phyloP scores from a whole-genome alignment of 2,329 filamentous ascomycete species.

The Fusarium nurragi region DNA sequence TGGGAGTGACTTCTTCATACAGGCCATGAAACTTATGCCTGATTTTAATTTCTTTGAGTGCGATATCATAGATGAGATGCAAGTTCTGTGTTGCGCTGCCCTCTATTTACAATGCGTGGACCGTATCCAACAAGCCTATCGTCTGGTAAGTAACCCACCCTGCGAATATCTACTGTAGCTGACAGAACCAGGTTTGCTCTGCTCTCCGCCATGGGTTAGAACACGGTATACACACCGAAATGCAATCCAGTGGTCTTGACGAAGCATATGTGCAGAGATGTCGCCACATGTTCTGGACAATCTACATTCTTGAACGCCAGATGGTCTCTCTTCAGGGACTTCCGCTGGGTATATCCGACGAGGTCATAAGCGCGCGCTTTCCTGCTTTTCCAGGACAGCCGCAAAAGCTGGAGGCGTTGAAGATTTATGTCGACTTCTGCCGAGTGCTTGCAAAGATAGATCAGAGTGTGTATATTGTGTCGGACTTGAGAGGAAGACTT shows the following conservation, averaged over 20 bases:
- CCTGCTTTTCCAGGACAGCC: conserved; percentile 17
- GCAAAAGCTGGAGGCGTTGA: conserved; percentile 15
- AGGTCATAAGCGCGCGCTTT: conserved; percentile 27
- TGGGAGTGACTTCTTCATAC: conserved; percentile 27
- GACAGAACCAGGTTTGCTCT: conserved; percentile 16
- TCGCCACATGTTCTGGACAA: conserved; percentile 28
- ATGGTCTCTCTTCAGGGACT: conserved; percentile 34
- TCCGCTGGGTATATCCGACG: conserved; percentile 30
- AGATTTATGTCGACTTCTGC: conserved; percentile 29
- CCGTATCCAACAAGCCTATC: conserved; percentile 18
- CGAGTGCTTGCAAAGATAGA: conserved; percentile 33
- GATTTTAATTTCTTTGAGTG: conserved; percentile 31
- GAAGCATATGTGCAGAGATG: conserved; percentile 27
- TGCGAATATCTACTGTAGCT: rapidly evolving
- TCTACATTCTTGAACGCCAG: conserved; percentile 32
- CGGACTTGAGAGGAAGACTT: rapidly evolving
- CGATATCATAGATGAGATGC: conserved; percentile 28
- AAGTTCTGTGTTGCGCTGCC: conserved; percentile 31
- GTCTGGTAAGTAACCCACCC: background rate
- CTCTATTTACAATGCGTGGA: conserved; percentile 30
- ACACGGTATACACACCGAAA: conserved; percentile 35
- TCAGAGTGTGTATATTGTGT: conserved; percentile 18
- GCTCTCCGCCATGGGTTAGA: conserved; percentile 25
- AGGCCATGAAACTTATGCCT: conserved; percentile 37
- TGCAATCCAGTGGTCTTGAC: conserved; percentile 23